phyloP scores from a whole-genome alignment of 2,329 filamentous ascomycete genomes.

The Exophiala bonariae region DNA sequence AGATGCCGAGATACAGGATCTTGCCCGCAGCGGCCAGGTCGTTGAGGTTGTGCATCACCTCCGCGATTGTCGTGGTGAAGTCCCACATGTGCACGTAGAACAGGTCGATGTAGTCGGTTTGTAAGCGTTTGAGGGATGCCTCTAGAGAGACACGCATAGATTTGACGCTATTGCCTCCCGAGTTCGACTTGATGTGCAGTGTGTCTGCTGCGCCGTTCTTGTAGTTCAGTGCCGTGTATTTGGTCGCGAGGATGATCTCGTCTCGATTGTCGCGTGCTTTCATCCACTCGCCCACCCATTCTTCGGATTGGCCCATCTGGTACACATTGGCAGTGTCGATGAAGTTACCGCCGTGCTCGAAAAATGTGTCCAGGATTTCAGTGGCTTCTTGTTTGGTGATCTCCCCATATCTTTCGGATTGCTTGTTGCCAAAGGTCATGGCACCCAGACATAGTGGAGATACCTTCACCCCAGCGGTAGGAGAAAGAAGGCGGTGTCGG shows the following conservation, averaged over 20 bases:
- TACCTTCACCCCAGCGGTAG: slow-evolving; percentile 54
- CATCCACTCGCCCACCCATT: slow-evolving; percentile 54
- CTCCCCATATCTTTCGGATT: slow-evolving; percentile 29
- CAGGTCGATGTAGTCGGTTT: slow-evolving; percentile 38
- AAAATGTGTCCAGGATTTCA: slow-evolving; percentile 49
- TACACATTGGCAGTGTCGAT: slow-evolving; percentile 52
- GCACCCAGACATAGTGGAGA: slow-evolving; percentile 55
- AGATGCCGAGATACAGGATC: slow-evolving; percentile 68
- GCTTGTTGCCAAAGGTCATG: slow-evolving; percentile 55
- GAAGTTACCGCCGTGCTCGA: slow-evolving; percentile 51
- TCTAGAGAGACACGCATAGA: slow-evolving; percentile 33
- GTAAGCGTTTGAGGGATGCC: slow-evolving; percentile 34
- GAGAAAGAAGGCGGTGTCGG: slow-evolving; percentile 53
- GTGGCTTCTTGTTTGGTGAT: slow-evolving; percentile 47
- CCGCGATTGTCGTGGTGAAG: slow-evolving; percentile 62
- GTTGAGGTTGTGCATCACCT: slow-evolving; percentile 70
- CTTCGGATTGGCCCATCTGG: slow-evolving; percentile 48
- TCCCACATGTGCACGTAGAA: slow-evolving; percentile 56
- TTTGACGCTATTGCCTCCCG: slow-evolving; percentile 40
- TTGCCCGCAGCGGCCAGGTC: slow-evolving; percentile 60
- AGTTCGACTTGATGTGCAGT: slow-evolving; percentile 41
- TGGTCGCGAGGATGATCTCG: slow-evolving; percentile 56
- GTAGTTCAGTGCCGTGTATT: slow-evolving; percentile 49
- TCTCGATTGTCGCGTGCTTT: slow-evolving; percentile 44
- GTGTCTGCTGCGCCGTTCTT: slow-evolving; percentile 20